Evolutionary conservation across 371 early-diverging fungal genomes (phyloP).

Genomic region (Zopfochytrium polystomum): DNA sequence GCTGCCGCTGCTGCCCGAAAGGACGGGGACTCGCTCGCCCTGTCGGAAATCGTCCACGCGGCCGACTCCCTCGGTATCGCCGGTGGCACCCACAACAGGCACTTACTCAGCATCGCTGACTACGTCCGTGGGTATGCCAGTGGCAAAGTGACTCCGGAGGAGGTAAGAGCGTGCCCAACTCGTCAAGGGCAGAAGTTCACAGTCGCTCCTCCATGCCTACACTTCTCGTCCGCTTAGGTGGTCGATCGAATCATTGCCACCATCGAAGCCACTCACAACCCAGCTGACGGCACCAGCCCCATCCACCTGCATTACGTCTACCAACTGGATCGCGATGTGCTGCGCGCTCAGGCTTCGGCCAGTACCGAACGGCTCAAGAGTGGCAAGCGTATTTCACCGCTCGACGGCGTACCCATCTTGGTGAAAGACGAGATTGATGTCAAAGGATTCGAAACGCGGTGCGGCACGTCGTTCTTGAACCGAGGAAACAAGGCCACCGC

Average conservation of each 20-base stretch:
- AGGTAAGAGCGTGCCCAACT: no score
- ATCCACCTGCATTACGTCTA: background rate
- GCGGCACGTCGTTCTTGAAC: constrained; percentile 60
- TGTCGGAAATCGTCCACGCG: background rate
- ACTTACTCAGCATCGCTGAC: background rate
- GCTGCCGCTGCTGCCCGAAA: background rate
- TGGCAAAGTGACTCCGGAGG: background rate
- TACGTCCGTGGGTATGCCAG: background rate
- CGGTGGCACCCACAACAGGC: background rate
- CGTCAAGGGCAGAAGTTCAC: no score
- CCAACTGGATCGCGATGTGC: background rate
- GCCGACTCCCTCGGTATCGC: background rate
- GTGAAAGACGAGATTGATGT: constrained; percentile 61
- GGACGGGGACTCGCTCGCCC: no score
- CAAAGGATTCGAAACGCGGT: constrained; percentile 48
- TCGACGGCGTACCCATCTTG: constrained; percentile 59
- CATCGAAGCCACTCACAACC: background rate
- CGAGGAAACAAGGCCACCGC: constrained; percentile 44
- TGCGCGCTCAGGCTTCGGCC: constrained; percentile 53
- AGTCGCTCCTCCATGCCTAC: background rate
- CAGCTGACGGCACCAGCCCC: background rate
- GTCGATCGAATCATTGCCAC: background rate
- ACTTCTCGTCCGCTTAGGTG: background rate
- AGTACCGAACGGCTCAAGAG: constrained; percentile 54
- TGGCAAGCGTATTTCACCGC: constrained; percentile 51